Evolutionary conservation across 1,139 yeast genomes (phyloP).

Genomic region (Arxiozyma slooffiae): DNA sequence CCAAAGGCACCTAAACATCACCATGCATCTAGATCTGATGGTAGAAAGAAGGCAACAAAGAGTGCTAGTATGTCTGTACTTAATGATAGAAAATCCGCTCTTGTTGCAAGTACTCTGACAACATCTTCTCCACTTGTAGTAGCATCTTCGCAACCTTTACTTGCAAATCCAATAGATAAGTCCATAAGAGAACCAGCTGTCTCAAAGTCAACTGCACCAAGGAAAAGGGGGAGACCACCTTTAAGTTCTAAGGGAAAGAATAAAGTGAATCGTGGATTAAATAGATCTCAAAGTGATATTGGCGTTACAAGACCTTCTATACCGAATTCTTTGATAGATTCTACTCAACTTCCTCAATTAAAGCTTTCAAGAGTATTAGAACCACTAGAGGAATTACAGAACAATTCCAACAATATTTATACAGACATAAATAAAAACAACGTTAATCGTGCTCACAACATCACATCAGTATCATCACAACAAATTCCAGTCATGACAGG

Average conservation of each 20-base stretch:
- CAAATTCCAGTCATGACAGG: not conserved
- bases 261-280: conserved; percentile 15
- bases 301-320: conserved; percentile 21
- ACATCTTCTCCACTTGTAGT: not conserved
- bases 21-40: conserved; percentile 42
- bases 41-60: conserved; percentile 23
- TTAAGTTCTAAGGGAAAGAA: conserved; percentile 17
- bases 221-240: conserved; percentile 29
- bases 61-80: conserved; percentile 22
- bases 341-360: conserved; percentile 21
- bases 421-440: conserved; percentile 5
- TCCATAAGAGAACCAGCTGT: not conserved
- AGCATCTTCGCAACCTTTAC: not conserved
- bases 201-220: conserved; percentile 14
- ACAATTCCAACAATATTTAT: not conserved
- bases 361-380: conserved; percentile 9
- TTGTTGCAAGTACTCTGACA: not conserved
- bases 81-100: conserved; percentile 8
- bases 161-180: not conserved
- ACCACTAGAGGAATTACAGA: conserved; percentile 12
- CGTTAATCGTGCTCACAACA: conserved; percentile 7
- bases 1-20: conserved; percentile 82
- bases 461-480: not conserved
- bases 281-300: conserved; percentile 27
- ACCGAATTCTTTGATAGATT: conserved; percentile 19